phyloP scores from a whole-genome alignment of 352 stramenopile genomes.

The Phytophthora vignae region DNA sequence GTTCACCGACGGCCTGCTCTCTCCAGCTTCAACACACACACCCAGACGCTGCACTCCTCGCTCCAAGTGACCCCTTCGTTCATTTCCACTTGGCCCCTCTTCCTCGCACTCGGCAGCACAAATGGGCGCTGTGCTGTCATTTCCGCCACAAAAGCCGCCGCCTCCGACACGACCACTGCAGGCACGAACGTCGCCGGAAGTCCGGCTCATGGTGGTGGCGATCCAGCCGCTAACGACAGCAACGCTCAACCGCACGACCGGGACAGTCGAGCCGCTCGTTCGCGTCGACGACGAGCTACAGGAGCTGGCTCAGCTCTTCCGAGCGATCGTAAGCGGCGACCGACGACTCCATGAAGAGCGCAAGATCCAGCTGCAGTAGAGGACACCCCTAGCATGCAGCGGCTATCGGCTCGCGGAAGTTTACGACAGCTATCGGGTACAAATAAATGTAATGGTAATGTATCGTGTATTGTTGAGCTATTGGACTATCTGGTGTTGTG shows the following conservation, averaged over 20 bases:
- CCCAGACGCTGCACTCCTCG: too few species aligned
- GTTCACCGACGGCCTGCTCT: too few species aligned
- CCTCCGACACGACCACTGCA: constrained; percentile 4
- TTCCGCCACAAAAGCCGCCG: constrained; percentile 14
- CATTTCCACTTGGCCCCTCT: constrained; percentile 20
- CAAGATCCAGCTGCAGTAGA: constrained; percentile 29
- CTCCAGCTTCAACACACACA: too few species aligned
- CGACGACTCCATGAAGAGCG: constrained; percentile 10
- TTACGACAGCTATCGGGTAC: constrained; percentile 3
- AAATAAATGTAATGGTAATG: constrained; percentile 8
- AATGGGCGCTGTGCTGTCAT: constrained; percentile 24
- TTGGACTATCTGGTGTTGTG: constrained; percentile 12
- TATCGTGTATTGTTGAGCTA: constrained; percentile 12
- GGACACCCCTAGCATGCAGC: neutral
- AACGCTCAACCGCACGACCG: constrained; percentile 17
- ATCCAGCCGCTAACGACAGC: constrained; percentile 5
- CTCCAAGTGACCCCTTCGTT: neutral
- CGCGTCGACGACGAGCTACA: constrained; percentile 25
- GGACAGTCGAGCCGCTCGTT: constrained; percentile 14
- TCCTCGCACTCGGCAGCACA: neutral
- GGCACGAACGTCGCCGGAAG: constrained; percentile 19
- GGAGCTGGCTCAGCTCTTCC: constrained; percentile 29
- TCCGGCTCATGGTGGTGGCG: constrained; percentile 14
- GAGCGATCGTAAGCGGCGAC: constrained; percentile 31
- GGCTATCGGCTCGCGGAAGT: neutral